Evolutionary conservation across 2,329 filamentous ascomycete species (phyloP), one percentile per base, ranked within the genome.

Genomic region (Sporothrix globosa): DNA sequence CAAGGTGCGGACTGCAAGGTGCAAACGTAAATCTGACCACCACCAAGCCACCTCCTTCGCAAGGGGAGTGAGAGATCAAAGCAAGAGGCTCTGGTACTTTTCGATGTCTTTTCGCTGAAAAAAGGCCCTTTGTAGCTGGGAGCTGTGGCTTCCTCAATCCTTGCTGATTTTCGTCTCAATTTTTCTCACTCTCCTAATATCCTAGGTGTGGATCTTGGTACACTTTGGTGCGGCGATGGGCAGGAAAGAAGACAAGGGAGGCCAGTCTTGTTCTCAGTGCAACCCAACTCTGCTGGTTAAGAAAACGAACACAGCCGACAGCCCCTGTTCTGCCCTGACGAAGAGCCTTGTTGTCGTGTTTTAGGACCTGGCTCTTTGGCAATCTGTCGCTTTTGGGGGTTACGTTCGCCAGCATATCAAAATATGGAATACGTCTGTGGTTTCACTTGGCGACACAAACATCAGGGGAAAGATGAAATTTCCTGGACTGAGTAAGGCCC

Each of bases 401-500:
- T 67, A n/a, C 65, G 7, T 67, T 67, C 13, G 14, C 52, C 52
- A 56, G 69, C 63, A 67, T 58, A 68, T 70, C 63, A 27, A 66
- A 54, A 54, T 69, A 63, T 67, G 34, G 39, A 48, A 34, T 34
- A 6, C 34, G 5, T 34, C 34, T n/a, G 21, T 48, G 21, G 66
- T 58, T 68, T 68, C 66, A 58, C 39, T 58, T 58, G 39, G 66
- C 66, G 5, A 39, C 50, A 41, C 34, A 56, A 44, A 19, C 50
- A 10, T 30, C 48, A 52, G 61, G 48, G 30, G 13, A 48, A 63
- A n/a, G n/a, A 17, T 6, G 13, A 19, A 10, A 17, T 3, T 9
- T 44, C 41, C 41, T 44, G 41, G 4, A 13, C 41, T 14, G 58
- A 2, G 13, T 46, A 21, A 4, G 41, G 41, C 58, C n/a, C 14